A percentile compares a stretch with the other conserved stretches of the same genome.
Evolutionary conservation across 495 filamentous ascomycete genomes (phyloP).

Genomic region (Pyrenula massariospora): DNA sequence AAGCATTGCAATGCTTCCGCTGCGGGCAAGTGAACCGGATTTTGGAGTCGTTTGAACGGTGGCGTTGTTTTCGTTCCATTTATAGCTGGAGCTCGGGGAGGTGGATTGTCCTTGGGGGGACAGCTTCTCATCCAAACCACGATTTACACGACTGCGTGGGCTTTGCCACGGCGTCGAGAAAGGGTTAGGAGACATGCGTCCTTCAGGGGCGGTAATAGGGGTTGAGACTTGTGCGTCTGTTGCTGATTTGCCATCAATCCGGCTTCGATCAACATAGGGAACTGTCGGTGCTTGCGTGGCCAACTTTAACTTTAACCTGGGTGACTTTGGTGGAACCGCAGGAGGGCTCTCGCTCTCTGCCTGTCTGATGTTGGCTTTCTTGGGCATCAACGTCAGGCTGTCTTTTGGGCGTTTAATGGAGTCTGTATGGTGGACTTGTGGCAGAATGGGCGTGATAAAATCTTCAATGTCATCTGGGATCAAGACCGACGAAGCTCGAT

Average conservation of each 20-base stretch:
- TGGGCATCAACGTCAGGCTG: neutral
- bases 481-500: neutral
- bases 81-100: neutral
- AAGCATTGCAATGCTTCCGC: neutral
- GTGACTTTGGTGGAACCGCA: slow-evolving; percentile 34
- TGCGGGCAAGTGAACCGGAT: neutral
- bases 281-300: slow-evolving; percentile 9
- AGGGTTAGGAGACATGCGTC: slow-evolving; percentile 12
- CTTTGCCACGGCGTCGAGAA: slow-evolving; percentile 1
- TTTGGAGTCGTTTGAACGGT: neutral
- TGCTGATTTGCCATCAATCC: slow-evolving; percentile 9
- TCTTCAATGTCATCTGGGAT: slow-evolving; percentile 2
- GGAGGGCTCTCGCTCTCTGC: slow-evolving; percentile 18
- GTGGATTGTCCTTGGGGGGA: neutral
- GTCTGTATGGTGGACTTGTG: neutral
- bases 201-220: slow-evolving; percentile 4
- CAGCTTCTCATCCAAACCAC: slow-evolving; percentile 18
- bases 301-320: slow-evolving; percentile 11
- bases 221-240: slow-evolving; percentile 7
- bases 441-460: neutral
- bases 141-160: slow-evolving; percentile 9
- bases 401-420: neutral
- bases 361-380: slow-evolving; percentile 5
- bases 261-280: slow-evolving; percentile 4
- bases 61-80: neutral